phyloP scores from a whole-genome alignment of 73 alveolate genomes.

The Halteria grandinella region DNA sequence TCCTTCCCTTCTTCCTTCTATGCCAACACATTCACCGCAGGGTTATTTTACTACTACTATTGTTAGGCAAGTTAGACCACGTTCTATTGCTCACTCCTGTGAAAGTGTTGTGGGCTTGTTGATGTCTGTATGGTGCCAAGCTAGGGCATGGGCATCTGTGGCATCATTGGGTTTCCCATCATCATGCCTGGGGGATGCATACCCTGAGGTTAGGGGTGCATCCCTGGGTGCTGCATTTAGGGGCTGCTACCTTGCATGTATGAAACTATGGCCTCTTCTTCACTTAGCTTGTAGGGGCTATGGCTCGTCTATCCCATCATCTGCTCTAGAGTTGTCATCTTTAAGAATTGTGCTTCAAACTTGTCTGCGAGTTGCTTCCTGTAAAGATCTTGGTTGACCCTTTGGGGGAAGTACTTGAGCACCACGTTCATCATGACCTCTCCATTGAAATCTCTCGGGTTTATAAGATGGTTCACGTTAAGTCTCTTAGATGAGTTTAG shows the following conservation, averaged over 20 bases:
- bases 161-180: neutral
- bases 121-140: neutral
- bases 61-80: neutral
- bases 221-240: neutral
- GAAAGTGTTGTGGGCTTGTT: constrained; percentile 18
- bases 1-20: neutral
- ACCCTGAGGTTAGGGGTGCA: neutral
- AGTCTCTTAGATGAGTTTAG: constrained; percentile 15
- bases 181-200: neutral
- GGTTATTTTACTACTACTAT: no score
- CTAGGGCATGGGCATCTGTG: neutral
- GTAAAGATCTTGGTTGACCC: constrained; percentile 25
- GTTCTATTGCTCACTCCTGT: neutral
- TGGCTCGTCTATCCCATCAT: neutral
- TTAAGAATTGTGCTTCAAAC: constrained; percentile 20
- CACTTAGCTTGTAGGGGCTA: constrained; percentile 2
- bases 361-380: constrained; percentile 28
- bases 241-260: constrained; percentile 9
- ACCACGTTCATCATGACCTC: constrained; percentile 29
- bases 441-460: constrained; percentile 65
- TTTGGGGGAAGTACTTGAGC: constrained; percentile 42
- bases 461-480: constrained; percentile 47
- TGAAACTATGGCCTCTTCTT: constrained; percentile 4
- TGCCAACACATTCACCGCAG: neutral
- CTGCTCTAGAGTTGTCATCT: neutral